Conservation (phyloP, 1,284 basidiomycete species). For the Pholiota adiposa region DNA sequence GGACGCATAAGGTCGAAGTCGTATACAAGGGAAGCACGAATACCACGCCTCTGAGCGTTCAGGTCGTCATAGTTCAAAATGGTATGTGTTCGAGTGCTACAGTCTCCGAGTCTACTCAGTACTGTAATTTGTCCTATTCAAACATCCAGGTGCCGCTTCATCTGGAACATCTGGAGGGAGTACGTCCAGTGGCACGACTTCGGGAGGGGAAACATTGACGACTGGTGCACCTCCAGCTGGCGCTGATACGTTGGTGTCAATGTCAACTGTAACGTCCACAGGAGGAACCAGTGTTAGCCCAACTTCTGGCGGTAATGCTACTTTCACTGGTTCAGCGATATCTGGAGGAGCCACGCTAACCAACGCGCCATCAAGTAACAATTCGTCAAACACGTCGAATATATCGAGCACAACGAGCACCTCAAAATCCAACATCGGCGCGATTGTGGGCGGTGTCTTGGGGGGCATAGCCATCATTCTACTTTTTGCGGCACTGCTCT, state of each 20-base stretch:
- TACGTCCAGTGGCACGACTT: neutral
- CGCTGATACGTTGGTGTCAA: neutral
- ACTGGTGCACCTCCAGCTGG: neutral
- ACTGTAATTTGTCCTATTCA: too few relatives aligned
- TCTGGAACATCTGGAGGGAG: too few relatives aligned
- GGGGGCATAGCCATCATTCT: neutral
- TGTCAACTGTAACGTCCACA: neutral
- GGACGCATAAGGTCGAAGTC: conserved; percentile 27
- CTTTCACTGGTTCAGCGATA: neutral
- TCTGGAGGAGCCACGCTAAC: neutral
- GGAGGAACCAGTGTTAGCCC: neutral
- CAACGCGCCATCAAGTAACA: neutral
- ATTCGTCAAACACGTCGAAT: neutral
- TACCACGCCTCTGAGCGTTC: conserved; percentile 29
- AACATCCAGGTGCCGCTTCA: too few relatives aligned
- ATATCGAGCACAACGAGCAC: too few relatives aligned
- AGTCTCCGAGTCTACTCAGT: too few relatives aligned
- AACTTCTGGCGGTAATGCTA: neutral
- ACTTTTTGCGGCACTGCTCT: neutral
- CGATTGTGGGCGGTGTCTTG: neutral
- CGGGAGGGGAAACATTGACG: neutral
- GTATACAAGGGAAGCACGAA: conserved; percentile 22
- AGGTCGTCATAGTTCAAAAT: neutral
- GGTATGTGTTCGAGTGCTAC: too few relatives aligned
- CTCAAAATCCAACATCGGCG: neutral